Evolutionary conservation across 2,329 filamentous ascomycete species (phyloP).

Genomic region (Cladophialophora chaetospira): DNA sequence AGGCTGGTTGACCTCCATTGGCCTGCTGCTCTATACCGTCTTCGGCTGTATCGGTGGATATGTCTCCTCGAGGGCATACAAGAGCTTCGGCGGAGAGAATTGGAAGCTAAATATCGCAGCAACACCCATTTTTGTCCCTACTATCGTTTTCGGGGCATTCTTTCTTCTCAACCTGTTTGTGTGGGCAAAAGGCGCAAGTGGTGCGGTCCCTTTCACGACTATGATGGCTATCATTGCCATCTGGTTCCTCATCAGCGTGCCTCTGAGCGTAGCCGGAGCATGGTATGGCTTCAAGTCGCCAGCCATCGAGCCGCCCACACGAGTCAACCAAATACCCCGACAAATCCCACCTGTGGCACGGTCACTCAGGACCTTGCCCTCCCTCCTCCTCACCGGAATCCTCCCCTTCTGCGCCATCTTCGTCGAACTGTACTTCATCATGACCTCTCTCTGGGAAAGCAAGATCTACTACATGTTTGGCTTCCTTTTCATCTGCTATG

Average conservation of each 20-base stretch:
- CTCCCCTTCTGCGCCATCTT: constrained; percentile 96
- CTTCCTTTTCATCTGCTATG: constrained; percentile 96
- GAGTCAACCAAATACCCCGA: constrained; percentile 95
- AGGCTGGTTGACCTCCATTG: constrained; percentile 88
- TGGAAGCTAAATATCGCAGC: constrained; percentile 94
- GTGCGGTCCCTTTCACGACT: constrained; percentile 92
- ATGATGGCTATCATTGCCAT: constrained; percentile 93
- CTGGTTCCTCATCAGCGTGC: constrained; percentile 96
- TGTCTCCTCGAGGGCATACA: constrained; percentile 86
- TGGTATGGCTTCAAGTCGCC: constrained; percentile 86
- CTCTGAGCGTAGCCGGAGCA: constrained; percentile 83
- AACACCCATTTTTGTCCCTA: constrained; percentile 83
- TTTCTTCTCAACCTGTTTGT: constrained; percentile 96
- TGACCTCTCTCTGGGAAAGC: constrained; percentile 98
- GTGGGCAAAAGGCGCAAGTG: constrained; percentile 88
- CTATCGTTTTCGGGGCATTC: constrained; percentile 81
- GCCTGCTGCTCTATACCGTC: constrained; percentile 89
- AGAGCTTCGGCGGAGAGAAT: constrained; percentile 84
- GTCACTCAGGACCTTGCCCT: constrained; percentile 83
- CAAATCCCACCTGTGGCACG: constrained; percentile 85
- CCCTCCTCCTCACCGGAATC: constrained; percentile 87
- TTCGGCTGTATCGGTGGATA: constrained; percentile 94
- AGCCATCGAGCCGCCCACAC: constrained; percentile 75
- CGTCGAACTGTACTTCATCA: constrained; percentile 98
- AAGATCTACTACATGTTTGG: constrained; percentile 99